Conservation (phyloP, 2,329 filamentous ascomycete species). For the Ophiostoma sp. region DNA sequence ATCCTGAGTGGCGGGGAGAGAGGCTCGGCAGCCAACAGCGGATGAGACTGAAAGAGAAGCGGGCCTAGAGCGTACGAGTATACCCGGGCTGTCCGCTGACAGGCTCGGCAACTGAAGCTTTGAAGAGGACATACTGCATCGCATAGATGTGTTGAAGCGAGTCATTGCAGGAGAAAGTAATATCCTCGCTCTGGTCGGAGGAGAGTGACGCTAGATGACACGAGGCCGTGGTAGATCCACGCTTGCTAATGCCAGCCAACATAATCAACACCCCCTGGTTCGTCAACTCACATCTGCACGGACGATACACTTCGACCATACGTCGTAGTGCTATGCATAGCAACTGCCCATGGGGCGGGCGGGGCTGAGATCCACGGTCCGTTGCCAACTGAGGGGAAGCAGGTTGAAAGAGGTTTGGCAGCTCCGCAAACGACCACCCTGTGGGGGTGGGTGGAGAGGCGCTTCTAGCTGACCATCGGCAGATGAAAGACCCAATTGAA, state of each 20-base stretch:
- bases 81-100: neutral
- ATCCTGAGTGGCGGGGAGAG: neutral
- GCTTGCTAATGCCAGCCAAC: neutral
- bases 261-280: neutral
- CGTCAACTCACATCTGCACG: neutral
- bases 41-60: neutral
- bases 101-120: neutral
- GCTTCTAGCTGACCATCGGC: conserved; percentile 22
- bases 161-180: neutral
- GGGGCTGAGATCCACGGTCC: conserved; percentile 10
- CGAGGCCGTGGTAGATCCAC: neutral
- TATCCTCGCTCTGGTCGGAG: neutral
- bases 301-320: neutral
- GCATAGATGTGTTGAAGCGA: neutral
- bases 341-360: neutral
- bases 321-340: neutral
- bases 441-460: conserved; percentile 22
- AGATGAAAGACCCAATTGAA: conserved; percentile 25
- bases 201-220: neutral
- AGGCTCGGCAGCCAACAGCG: conserved; percentile 1
- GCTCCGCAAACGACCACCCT: conserved; percentile 15
- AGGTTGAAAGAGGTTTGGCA: conserved; percentile 3
- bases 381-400: conserved; percentile 22
- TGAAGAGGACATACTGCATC: neutral
- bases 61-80: neutral